Conservation (phyloP, 192 early-diverging fungal genomes). For the Coemansia sp. region DNA sequence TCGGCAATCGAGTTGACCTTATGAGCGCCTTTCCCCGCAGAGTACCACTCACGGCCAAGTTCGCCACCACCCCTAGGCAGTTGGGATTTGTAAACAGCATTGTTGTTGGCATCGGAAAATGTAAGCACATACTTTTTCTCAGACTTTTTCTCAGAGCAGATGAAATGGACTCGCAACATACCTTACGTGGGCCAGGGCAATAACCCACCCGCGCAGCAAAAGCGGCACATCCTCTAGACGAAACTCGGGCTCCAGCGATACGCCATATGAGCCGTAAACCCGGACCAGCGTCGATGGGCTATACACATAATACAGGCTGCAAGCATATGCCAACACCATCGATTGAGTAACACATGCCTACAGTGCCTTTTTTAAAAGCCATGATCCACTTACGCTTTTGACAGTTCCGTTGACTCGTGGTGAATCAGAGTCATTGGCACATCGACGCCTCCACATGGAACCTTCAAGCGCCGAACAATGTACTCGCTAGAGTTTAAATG, state of each 20-base stretch:
- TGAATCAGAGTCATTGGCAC: slow-evolving; percentile 69
- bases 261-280: slow-evolving; percentile 81
- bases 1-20: slow-evolving; percentile 75
- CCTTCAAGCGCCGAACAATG: slow-evolving; percentile 24
- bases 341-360: background rate
- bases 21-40: slow-evolving; percentile 64
- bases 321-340: background rate
- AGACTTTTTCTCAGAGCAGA: background rate
- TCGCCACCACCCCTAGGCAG: slow-evolving; percentile 69
- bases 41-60: slow-evolving; percentile 75
- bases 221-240: slow-evolving; percentile 71
- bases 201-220: slow-evolving; percentile 75
- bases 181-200: slow-evolving; percentile 76
- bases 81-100: background rate
- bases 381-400: slow-evolving; percentile 2
- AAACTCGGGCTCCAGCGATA: slow-evolving; percentile 72
- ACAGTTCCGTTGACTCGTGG: slow-evolving; percentile 31
- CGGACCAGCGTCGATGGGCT: slow-evolving; percentile 59
- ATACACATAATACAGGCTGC: background rate
- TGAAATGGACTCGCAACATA: background rate
- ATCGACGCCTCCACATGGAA: slow-evolving; percentile 20
- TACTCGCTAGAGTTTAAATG: slow-evolving; percentile 31
- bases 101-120: background rate
- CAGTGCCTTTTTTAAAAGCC: background rate
- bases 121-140: background rate